A percentile compares a stretch with the other conserved stretches of the same genome.
phyloP scores from a whole-genome alignment of 2,329 filamentous ascomycete genomes.

The Aureobasidium sp. region DNA sequence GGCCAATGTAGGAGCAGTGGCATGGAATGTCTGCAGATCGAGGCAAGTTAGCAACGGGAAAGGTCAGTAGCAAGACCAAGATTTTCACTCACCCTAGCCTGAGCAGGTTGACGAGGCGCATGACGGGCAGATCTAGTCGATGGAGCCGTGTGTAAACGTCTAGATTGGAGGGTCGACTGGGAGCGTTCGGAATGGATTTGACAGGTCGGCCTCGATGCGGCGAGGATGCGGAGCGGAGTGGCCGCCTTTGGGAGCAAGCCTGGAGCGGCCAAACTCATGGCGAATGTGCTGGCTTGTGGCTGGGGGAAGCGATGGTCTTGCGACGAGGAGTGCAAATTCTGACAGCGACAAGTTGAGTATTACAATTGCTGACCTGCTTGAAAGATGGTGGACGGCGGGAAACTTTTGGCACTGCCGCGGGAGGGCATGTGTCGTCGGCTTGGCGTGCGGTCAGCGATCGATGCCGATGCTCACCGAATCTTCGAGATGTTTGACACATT shows the following conservation, averaged over 20 bases:
- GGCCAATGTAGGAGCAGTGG: conserved; percentile 46
- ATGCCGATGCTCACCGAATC: not conserved
- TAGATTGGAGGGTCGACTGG: conserved; percentile 9
- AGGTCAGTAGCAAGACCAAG: conserved; percentile 13
- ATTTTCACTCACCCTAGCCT: conserved; percentile 19
- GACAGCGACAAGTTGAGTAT: not conserved
- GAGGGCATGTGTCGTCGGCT: conserved; percentile 7
- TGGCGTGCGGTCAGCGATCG: not conserved
- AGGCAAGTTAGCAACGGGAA: conserved; percentile 15
- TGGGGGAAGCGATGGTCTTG: not conserved
- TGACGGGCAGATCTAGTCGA: conserved; percentile 9
- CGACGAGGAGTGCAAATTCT: not conserved
- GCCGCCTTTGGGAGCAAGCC: conserved; percentile 29
- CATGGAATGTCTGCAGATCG: conserved; percentile 50
- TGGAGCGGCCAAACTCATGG: conserved; percentile 32
- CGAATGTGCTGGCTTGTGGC: not conserved
- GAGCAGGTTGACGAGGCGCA: conserved; percentile 4
- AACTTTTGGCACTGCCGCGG: not conserved
- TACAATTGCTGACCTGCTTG: not conserved
- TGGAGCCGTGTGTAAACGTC: conserved; percentile 12
- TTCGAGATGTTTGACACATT: conserved; percentile 9
- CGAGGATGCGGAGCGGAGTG: conserved; percentile 28
- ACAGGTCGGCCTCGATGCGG: conserved; percentile 25
- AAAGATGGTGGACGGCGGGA: not conserved
- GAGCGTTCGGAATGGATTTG: conserved; percentile 21